Base-by-base conservation (phyloP, 495 filamentous ascomycete species). In the Neurospora sp. region DNA sequence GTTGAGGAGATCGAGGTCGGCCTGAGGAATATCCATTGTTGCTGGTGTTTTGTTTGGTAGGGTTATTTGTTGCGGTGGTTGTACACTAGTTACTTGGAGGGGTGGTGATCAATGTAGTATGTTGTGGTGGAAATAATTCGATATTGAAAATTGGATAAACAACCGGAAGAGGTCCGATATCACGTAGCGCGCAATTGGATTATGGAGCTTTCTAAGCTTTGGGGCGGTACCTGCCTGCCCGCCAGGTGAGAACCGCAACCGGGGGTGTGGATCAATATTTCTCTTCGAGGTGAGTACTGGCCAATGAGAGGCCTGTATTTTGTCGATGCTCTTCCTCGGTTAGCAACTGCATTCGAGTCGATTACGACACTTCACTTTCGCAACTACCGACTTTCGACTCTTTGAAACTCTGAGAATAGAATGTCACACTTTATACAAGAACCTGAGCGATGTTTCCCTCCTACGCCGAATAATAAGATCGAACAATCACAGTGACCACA, bases 1-100 rank as follows among this genome's bases (percentile, higher is more conserved):
- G 76, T 86, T 92, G 82, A 97, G 92, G 80, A 89, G 89, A 79
- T 87, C 87, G 77, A 94, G 80, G 78, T 94, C 91, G 74, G 82
- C 74, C 15, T 82, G 76, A 37, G 80, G 79, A 71, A 82, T 70
- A 73, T 86, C 84, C 86, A 87, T 86, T 59, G 39, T 84, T 84
- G 59, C 31, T 24, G 59, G 19, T 37, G 72, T 11, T 38, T 42
- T 21, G 17, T 15, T 19, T 31, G 43, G 8, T 21, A 10, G 8
- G 8, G 48, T 13, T 28, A 10, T 21, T 15, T 19, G 54, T 17
- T 66, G 13, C 0, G 28, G 31, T 66, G 15, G 54, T 66, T 19
- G 54, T 34, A 28, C 15, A 42, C 15, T 42, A 11, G 9, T 45
- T 3, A 21, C 42, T 66, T 34, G 6, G 11, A 59, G 10, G 11